Evolutionary conservation across 495 filamentous ascomycete genomes (phyloP).

Genomic region (Aspergillus campestris): DNA sequence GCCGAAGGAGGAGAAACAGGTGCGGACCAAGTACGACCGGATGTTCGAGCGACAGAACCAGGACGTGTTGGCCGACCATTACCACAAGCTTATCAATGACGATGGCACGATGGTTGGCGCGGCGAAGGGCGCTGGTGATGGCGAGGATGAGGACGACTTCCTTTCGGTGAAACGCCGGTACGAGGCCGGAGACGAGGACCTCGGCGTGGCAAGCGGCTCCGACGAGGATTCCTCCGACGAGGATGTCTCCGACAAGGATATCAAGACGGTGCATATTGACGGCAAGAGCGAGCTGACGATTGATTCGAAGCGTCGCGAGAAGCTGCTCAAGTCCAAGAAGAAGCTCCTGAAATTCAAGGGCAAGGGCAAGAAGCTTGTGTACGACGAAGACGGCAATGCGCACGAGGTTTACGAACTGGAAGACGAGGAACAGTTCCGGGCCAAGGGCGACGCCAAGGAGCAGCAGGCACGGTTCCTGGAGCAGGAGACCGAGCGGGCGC

Average conservation of each 20-base stretch:
- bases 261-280: constrained; percentile 37
- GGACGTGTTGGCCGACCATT: constrained; percentile 87
- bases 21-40: constrained; percentile 87
- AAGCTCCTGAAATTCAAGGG: constrained; percentile 81
- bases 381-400: constrained; percentile 82
- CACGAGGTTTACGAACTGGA: constrained; percentile 84
- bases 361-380: constrained; percentile 74
- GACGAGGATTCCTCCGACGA: constrained; percentile 13
- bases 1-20: constrained; percentile 54
- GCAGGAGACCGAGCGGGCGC: constrained; percentile 61
- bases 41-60: constrained; percentile 96
- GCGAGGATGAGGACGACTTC: constrained; percentile 68
- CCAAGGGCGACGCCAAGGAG: constrained; percentile 60
- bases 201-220: constrained; percentile 17
- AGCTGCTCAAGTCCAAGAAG: constrained; percentile 89
- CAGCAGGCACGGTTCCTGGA: constrained; percentile 73
- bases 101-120: constrained; percentile 40
- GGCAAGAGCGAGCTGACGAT: constrained; percentile 64
- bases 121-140: constrained; percentile 36
- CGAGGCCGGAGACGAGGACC: constrained; percentile 39
- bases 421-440: constrained; percentile 68
- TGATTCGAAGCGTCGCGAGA: constrained; percentile 88
- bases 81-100: constrained; percentile 72
- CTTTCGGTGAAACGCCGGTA: constrained; percentile 80
- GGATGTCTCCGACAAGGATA: constrained; percentile 8